Conservation (phyloP, 495 filamentous ascomycete genomes). For the Mycothermus thermophilus region DNA sequence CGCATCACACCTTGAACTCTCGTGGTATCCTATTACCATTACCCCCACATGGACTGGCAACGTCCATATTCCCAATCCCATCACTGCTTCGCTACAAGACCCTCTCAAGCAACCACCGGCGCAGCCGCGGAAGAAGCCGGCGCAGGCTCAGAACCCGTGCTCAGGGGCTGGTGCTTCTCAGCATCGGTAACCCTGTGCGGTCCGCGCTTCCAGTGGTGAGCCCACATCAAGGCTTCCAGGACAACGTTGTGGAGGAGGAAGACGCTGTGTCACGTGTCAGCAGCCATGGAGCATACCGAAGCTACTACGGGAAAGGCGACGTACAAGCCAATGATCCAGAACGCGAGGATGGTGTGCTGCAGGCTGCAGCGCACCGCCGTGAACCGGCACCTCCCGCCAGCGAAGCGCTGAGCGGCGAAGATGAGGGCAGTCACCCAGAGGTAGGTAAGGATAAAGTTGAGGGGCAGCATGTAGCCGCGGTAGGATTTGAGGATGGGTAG, state of each 20-base stretch:
- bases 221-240: slow-evolving; percentile 18
- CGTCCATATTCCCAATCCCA: too few relatives aligned
- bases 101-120: too few relatives aligned
- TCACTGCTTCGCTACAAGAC: too few relatives aligned
- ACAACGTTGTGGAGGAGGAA: slow-evolving; percentile 14
- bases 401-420: slow-evolving; percentile 16
- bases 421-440: slow-evolving; percentile 20
- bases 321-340: slow-evolving; percentile 19
- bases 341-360: slow-evolving; percentile 17
- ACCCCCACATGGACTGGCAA: too few relatives aligned
- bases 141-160: too few relatives aligned
- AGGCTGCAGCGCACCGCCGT: slow-evolving; percentile 8
- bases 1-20: too few relatives aligned
- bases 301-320: background rate
- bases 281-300: background rate
- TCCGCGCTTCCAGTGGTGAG: slow-evolving; percentile 31
- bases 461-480: slow-evolving; percentile 18
- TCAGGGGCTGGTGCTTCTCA: slow-evolving; percentile 19
- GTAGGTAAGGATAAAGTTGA: slow-evolving; percentile 20
- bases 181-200: slow-evolving; percentile 31
- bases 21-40: too few relatives aligned
- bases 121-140: too few relatives aligned
- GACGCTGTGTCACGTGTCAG: background rate
- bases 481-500: slow-evolving; percentile 15
- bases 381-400: slow-evolving; percentile 10